Conservation (phyloP, 2,329 filamentous ascomycete species). For the Hypocrella siamensis region DNA sequence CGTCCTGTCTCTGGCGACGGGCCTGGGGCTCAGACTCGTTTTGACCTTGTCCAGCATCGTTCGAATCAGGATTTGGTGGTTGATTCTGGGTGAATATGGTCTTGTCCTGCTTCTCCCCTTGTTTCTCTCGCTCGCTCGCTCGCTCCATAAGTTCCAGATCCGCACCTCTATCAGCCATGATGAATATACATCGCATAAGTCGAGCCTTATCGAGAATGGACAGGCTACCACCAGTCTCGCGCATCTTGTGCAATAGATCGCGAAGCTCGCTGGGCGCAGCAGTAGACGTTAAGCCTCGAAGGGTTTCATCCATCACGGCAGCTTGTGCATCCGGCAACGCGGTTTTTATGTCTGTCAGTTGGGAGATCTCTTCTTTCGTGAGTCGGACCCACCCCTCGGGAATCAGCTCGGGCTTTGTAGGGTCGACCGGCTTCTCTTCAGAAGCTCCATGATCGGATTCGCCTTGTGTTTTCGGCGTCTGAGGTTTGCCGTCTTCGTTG, state of each 20-base stretch:
- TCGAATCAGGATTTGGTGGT: slow-evolving; percentile 8
- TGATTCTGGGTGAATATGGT: slow-evolving; percentile 10
- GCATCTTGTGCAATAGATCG: slow-evolving; percentile 37
- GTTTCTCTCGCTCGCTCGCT: slow-evolving; percentile 13
- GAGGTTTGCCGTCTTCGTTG: slow-evolving; percentile 11
- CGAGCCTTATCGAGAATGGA: slow-evolving; percentile 21
- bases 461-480: slow-evolving; percentile 4
- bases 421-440: slow-evolving; percentile 9
- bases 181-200: slow-evolving; percentile 19
- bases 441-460: slow-evolving; percentile 8
- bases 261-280: slow-evolving; percentile 57
- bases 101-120: slow-evolving; percentile 7
- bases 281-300: slow-evolving; percentile 47
- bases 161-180: slow-evolving; percentile 19
- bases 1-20: slow-evolving; percentile 6
- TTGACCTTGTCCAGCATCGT: slow-evolving; percentile 7
- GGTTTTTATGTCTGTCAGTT: slow-evolving; percentile 44
- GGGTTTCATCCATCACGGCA: slow-evolving; percentile 39
- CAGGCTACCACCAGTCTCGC: slow-evolving; percentile 38
- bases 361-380: slow-evolving; percentile 28
- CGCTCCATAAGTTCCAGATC: no score
- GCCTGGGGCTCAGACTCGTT: slow-evolving; percentile 7
- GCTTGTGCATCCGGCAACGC: slow-evolving; percentile 48
- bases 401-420: slow-evolving; percentile 15
- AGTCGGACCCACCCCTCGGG: slow-evolving; percentile 32